phyloP scores from a whole-genome alignment of 768 basidiomycete genomes.

The Obba rivulosa region DNA sequence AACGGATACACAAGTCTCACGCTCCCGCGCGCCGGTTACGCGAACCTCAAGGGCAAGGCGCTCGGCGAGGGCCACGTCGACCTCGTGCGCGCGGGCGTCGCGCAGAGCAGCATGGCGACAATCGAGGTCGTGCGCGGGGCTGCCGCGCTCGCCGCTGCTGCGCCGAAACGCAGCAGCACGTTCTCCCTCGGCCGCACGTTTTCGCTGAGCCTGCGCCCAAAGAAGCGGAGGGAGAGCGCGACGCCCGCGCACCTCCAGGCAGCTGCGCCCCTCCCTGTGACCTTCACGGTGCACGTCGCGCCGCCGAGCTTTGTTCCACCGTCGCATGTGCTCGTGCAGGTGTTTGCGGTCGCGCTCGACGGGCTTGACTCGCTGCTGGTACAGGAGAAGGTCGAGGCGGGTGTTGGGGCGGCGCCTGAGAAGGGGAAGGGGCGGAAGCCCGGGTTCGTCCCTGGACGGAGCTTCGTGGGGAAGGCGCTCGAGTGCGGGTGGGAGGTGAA shows the following conservation, averaged over 20 bases:
- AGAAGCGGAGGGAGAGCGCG: conserved; percentile 15
- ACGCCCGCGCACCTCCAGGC: conserved; percentile 20
- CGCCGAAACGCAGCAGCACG: conserved; percentile 12
- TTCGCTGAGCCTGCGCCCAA: conserved; percentile 10
- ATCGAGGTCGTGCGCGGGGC: conserved; percentile 68
- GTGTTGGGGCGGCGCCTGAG: conserved; percentile 24
- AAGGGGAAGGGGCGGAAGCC: conserved; percentile 20
- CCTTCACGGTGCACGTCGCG: conserved; percentile 29
- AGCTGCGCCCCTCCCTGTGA: conserved; percentile 20
- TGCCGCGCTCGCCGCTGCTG: conserved; percentile 11
- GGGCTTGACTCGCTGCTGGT: conserved; percentile 65
- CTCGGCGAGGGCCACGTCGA: conserved; percentile 55
- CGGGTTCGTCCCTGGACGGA: conserved; percentile 83
- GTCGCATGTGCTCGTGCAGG: conserved; percentile 73
- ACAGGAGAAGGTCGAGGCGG: conserved; percentile 33
- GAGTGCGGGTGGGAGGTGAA: conserved; percentile 80
- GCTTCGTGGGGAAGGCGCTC: conserved; percentile 79
- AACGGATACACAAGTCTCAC: conserved; percentile 37
- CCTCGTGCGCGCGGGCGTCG: conserved; percentile 69
- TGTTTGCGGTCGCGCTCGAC: conserved; percentile 87
- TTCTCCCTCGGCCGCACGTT: conserved; percentile 18
- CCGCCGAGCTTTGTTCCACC: conserved; percentile 73
- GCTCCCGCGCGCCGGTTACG: conserved; percentile 40
- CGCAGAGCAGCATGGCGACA: conserved; percentile 85
- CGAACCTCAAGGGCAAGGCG: conserved; percentile 30